These are phyloP conservation scores for Edaphochlamys debaryana DNA, from an alignment of 139 green algal species.

Conservation along the genomic window DNA sequence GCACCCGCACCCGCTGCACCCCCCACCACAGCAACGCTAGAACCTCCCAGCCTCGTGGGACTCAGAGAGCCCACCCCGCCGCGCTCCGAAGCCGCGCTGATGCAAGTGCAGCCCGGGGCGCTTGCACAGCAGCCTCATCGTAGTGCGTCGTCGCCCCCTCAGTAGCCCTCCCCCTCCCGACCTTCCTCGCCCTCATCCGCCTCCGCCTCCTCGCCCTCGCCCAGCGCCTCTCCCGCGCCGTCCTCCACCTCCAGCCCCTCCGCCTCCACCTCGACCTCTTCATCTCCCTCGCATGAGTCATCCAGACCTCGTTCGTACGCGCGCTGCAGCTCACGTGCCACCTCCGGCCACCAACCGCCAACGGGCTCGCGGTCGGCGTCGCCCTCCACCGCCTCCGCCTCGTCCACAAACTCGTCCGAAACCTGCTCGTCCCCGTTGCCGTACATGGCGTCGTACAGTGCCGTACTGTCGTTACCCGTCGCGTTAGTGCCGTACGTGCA, in stretches of 20 bases:
- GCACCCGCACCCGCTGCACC: no score
- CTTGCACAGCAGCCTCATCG: no score
- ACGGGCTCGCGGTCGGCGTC: neutral
- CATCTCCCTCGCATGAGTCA: neutral
- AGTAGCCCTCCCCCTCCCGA: neutral
- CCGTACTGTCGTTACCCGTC: neutral
- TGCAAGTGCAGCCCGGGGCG: no score
- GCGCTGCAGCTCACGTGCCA: neutral
- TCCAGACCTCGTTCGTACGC: conserved; percentile 10
- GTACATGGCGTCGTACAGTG: neutral
- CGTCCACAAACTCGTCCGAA: conserved; percentile 25
- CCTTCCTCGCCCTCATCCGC: neutral
- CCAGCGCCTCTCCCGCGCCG: neutral
- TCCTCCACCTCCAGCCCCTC: neutral
- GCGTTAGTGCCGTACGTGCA: neutral
- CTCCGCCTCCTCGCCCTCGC: neutral
- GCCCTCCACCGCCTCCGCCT: neutral
- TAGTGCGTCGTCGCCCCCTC: no score
- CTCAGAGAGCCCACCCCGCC: no score
- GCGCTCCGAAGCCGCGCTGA: no score
- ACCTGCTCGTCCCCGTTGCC: conserved; percentile 5
- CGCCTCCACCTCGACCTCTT: neutral
- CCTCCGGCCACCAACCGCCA: neutral
- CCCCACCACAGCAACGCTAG: no score
- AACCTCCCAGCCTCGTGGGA: no score